Base-by-base conservation (phyloP, 2,329 filamentous ascomycete genomes). In the Botrytis hyacinthi region DNA sequence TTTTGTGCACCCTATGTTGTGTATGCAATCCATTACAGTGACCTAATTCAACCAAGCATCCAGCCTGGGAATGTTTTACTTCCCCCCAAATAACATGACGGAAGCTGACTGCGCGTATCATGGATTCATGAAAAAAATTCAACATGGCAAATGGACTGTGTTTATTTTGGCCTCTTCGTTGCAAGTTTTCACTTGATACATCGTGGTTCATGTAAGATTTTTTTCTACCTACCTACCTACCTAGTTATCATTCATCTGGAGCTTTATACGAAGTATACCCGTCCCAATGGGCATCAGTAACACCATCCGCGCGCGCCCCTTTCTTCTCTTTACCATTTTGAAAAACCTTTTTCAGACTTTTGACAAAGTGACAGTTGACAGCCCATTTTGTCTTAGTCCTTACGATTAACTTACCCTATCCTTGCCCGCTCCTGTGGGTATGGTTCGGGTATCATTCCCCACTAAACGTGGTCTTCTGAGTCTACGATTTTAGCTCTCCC, bases 371-470 rank as follows among this genome's bases (percentile, higher is more conserved):
- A 68, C 70, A 51, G 70, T 73, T 69, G 65, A 51, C 65, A 63
- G 71, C 66, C 59, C 60, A 35, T 70, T 70, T 46, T 62, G 68
- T 73, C 63, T 65, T 70, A 32, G 71, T 62, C 22, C 20, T 29
- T 7, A 12, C 26, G n/a, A 20, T 68, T n/a, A 48, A 37, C 48
- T 37, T 42, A 3, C 2, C 10, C 22, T 42, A 65, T 42, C 63
- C 68, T 59, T 70, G 67, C 44, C 57, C 48, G 62, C 73, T 73
- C 71, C 68, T 76, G 46, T 67, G 54, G 71, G 29, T 66, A 74
- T 76, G 71, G 74, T 54, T 76, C 74, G 72, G 73, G 76, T 77
- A 77, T 73, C 74, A 68, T 68, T 75, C 62, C n/a, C 74, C 75
- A 76, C 54, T 77, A 69, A 71, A 32, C 66, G 63, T 63, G 68